Base-by-base conservation (phyloP, 2,329 filamentous ascomycete genomes). In the Exophiala lecanii-corni region DNA sequence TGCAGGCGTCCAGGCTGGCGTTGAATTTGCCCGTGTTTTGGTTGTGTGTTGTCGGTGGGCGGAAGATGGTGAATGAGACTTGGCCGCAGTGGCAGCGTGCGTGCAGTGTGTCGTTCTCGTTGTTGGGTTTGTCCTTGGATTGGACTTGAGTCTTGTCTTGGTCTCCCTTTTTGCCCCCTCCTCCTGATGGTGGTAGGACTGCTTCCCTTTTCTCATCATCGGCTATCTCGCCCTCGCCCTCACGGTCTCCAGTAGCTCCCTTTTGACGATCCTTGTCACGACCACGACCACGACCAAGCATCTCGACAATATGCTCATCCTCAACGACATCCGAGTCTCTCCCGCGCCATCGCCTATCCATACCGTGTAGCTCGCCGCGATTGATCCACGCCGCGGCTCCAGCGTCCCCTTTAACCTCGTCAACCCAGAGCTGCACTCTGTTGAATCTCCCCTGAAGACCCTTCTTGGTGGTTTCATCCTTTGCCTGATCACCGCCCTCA, bases 371-470 rank as follows among this genome's bases (percentile, higher is more conserved):
- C 26, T 35, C 36, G 19, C 50, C 50, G 7, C 38, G 10, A 19
- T 51, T 51, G 40, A 55, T 47, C 52, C 52, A 55, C 3, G 19
- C 36, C 2, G 36, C 47, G 12, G 50, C 48, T 21, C 52, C 52
- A 4, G 48, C 52, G 36, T 55, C 52, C 16, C 31, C 45, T 19
- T 32, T 43, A 23, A 50, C 43, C 39, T 55, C 50, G 13, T 47
- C 50, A 2, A 51, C 38, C 45, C 47, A 55, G 9, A 55, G 31
- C 28, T 53, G 45, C 4, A 49, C 50, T 15, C 52, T 36, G 18
- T 47, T 42, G 26, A 55, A 26, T 19, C 23, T 42, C 15, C 41
- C 45, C 13, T 48, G 35, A 5, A 50, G 25, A 1, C 41, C 45
- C 16, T 12, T 35, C 12, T 16, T 54, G 3, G 38, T 41, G 16